phyloP scores from a whole-genome alignment of 306 rosid genomes.

The Mimosa bimucronata region DNA sequence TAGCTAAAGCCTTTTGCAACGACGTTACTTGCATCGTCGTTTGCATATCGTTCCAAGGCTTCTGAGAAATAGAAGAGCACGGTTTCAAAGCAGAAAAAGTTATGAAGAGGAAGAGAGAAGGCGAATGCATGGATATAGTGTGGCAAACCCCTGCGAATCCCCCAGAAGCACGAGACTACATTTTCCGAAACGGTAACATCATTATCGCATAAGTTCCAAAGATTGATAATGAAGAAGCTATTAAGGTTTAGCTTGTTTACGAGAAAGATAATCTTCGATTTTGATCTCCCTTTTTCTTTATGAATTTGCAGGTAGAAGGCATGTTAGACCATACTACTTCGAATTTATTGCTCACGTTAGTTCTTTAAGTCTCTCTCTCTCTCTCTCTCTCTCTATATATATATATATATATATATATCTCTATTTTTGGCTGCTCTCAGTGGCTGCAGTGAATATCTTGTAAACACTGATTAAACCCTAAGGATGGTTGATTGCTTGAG shows the following conservation, averaged over 20 bases:
- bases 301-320: conserved; percentile 72
- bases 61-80: background rate
- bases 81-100: conserved; percentile 11
- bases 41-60: conserved; percentile 9
- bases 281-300: background rate
- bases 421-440: background rate
- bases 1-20: background rate
- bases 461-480: conserved; percentile 46
- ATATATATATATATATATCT: too few relatives aligned
- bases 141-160: conserved; percentile 94
- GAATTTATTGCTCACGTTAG: conserved; percentile 61
- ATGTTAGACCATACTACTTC: conserved; percentile 89
- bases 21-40: conserved; percentile 35
- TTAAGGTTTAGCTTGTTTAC: background rate
- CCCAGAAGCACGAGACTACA: conserved; percentile 66
- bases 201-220: background rate
- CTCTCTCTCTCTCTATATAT: background rate
- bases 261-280: background rate
- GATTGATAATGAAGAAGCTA: background rate
- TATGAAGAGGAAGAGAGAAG: conserved; percentile 50
- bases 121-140: conserved; percentile 62
- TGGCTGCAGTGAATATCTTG: background rate
- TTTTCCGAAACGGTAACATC: conserved; percentile 68
- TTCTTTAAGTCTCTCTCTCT: background rate
- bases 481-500: conserved; percentile 24